These are phyloP conservation scores for Jamesozyma jinghongensis DNA, from an alignment of 805 yeast genomes.

Conservation along the genomic window DNA sequence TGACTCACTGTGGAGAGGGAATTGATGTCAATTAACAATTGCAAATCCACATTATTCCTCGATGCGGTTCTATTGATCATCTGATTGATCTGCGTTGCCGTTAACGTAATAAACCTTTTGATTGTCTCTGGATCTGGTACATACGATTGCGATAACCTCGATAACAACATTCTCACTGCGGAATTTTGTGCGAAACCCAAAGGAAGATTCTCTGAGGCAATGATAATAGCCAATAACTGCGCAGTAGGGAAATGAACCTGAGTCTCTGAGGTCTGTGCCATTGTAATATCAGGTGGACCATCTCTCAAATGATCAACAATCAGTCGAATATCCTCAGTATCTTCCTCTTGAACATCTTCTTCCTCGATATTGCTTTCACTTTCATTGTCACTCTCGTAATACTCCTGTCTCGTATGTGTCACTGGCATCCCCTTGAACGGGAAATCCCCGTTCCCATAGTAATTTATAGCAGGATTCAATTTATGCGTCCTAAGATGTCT, in stretches of 20 bases:
- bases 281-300: background rate
- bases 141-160: constrained; percentile 4
- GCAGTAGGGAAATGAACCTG: constrained; percentile 8
- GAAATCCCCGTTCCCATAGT: too few species aligned
- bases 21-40: constrained; percentile 6
- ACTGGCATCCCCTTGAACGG: too few species aligned
- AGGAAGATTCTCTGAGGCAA: constrained; percentile 16
- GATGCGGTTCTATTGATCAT: constrained; percentile 10
- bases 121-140: constrained; percentile 4
- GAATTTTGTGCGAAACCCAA: constrained; percentile 8
- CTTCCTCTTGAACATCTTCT: background rate
- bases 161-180: constrained; percentile 7
- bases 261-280: constrained; percentile 1
- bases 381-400: background rate
- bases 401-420: too few species aligned
- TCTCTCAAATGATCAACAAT: background rate
- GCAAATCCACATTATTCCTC: constrained; percentile 9
- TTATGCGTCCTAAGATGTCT: constrained; percentile 10
- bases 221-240: constrained; percentile 10
- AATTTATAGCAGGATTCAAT: constrained; percentile 6
- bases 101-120: background rate
- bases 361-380: background rate
- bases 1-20: background rate
- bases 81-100: constrained; percentile 7
- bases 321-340: background rate